A percentile compares a stretch with the other conserved stretches of the same genome.
Conservation (phyloP, 2,329 filamentous ascomycete species). For the Magnaporthales sp. region DNA sequence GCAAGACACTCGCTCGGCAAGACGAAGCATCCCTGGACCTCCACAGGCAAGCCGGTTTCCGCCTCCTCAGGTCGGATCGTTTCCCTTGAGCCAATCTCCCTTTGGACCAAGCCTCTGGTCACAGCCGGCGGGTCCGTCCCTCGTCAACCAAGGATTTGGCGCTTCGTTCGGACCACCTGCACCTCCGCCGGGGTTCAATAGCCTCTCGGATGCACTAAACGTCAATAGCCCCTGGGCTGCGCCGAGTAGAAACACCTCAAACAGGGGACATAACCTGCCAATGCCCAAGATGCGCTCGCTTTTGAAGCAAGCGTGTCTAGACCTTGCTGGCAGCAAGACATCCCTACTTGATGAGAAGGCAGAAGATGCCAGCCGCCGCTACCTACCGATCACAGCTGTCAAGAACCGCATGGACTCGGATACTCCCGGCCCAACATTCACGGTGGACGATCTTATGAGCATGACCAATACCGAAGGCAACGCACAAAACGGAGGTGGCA, state of each 20-base stretch:
- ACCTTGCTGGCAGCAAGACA: constrained; percentile 25
- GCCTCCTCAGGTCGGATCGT: not conserved
- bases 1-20: constrained; percentile 13
- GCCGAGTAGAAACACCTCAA: constrained; percentile 11
- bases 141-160: not conserved
- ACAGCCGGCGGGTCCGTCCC: constrained; percentile 1
- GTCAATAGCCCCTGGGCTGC: constrained; percentile 7
- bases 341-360: constrained; percentile 17
- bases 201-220: not conserved
- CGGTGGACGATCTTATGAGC: constrained; percentile 63
- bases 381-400: constrained; percentile 59
- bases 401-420: constrained; percentile 56
- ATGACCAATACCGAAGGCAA: constrained; percentile 91
- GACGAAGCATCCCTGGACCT: constrained; percentile 6
- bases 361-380: constrained; percentile 32
- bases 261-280: not conserved
- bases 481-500: constrained; percentile 78
- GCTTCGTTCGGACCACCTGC: constrained; percentile 5
- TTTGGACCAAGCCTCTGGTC: constrained; percentile 13
- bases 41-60: constrained; percentile 2
- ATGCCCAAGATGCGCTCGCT: constrained; percentile 51
- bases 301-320: constrained; percentile 71
- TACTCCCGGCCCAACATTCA: constrained; percentile 19
- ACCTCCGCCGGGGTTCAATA: constrained; percentile 5
- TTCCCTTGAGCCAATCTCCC: constrained; percentile 9